These are phyloP conservation scores for Hemisphaericaspora subhashii DNA, from an alignment of 1,139 yeast species.

Conservation along the genomic window DNA sequence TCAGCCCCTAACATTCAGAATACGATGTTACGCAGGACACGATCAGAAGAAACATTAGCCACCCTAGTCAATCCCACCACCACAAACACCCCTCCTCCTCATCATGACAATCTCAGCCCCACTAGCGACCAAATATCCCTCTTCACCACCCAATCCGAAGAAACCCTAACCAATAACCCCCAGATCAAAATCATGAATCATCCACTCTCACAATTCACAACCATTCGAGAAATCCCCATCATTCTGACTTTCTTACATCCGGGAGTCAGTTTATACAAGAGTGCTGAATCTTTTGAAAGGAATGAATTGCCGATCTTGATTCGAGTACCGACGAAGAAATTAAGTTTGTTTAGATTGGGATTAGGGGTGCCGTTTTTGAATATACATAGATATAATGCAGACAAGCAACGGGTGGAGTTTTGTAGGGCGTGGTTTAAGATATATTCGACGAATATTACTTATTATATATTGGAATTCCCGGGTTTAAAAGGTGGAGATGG, in stretches of 20 bases:
- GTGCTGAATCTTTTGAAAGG: conserved; percentile 2
- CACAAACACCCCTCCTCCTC: neutral
- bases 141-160: conserved; percentile 22
- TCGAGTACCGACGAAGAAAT: conserved; percentile 22
- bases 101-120: conserved; percentile 17
- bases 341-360: conserved; percentile 32
- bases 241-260: conserved; percentile 29
- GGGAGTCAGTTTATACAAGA: conserved; percentile 19
- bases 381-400: conserved; percentile 19
- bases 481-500: no score
- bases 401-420: conserved; percentile 20
- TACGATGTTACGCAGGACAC: conserved; percentile 8
- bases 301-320: conserved; percentile 24
- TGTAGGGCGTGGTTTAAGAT: conserved; percentile 37
- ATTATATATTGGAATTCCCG: conserved; percentile 32
- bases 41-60: conserved; percentile 14
- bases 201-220: conserved; percentile 20
- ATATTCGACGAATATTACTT: conserved; percentile 33
- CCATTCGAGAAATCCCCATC: conserved; percentile 28
- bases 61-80: conserved; percentile 9
- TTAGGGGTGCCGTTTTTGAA: conserved; percentile 34
- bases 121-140: conserved; percentile 16
- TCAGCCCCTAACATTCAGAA: no score
- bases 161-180: conserved; percentile 28
- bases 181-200: conserved; percentile 24